Evolutionary conservation across 805 yeast genomes (phyloP), one percentile per base, ranked within the genome.

Genomic region (Grigorovia transvaalensis): DNA sequence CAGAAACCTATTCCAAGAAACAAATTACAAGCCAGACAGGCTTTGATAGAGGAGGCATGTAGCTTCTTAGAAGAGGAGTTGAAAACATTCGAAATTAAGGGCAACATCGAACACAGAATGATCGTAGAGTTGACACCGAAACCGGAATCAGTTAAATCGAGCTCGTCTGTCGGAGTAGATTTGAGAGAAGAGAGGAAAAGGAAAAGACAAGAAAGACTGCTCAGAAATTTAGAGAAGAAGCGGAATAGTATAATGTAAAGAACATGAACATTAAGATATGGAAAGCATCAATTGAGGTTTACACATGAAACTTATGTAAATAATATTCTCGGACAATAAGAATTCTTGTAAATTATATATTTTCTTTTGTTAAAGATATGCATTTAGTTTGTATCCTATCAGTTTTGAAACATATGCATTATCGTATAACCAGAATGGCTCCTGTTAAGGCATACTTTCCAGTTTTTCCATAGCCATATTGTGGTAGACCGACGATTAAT

Each of bases 401-500:
- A 23, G 27, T 23, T 23, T 23, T 23, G 27, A 4, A 23, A 23
- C 27, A 23, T 4, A 23, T 23, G 27, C 6, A 23, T 23, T 23
- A 23, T 44, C 44, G 45, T 17, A 52, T 33, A 9, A 53, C 45
- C 38, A 51, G 2, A 9, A 53, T 61, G 17, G 66, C 61, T 9
- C 77, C 77, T 1, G 64, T 62, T 35, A 70, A 56, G 43, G 67
- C 54, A 4, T 51, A 33, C 27, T 62, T 57, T 12, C 66, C 56
- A 2, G 58, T 48, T 46, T 69, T 67, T 13, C 65, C 65, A 49
- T 66, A 68, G 9, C 73, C 72, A 51, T 51, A 68, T 20, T 59
- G 60, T 8, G 74, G 71, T 57, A 71, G 67, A 4, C 78, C 76
- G 15, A 75, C 65, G 1, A 72, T 57, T 47, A 77, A 30, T 45